Conservation (phyloP, 129 eudicot genomes). For the Flaveria trinervia region DNA sequence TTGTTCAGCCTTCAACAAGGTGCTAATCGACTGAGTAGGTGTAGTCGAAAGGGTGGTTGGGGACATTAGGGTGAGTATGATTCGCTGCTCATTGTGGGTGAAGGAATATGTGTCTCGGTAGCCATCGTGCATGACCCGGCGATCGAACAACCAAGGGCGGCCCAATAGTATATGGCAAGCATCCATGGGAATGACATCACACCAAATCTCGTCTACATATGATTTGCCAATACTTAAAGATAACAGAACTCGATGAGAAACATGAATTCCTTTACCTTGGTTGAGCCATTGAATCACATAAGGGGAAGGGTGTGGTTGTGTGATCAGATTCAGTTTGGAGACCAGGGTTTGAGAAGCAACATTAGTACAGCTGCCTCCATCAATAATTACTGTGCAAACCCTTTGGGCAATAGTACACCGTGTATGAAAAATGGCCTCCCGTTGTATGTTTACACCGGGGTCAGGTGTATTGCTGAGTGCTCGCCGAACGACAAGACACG, state of each 20-base stretch:
- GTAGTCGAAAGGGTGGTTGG: neutral
- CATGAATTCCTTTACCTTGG: neutral
- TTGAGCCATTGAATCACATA: conserved; percentile 10
- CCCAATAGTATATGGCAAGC: too few relatives aligned
- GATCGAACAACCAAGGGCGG: too few relatives aligned
- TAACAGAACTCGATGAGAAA: neutral
- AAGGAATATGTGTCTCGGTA: neutral
- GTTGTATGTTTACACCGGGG: too few relatives aligned
- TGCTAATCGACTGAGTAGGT: neutral
- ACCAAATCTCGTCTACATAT: too few relatives aligned
- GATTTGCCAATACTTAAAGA: neutral
- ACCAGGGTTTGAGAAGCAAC: neutral
- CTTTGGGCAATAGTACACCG: too few relatives aligned
- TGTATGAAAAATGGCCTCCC: too few relatives aligned
- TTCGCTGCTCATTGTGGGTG: neutral
- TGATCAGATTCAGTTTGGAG: neutral
- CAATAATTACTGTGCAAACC: too few relatives aligned
- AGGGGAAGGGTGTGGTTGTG: conserved; percentile 13
- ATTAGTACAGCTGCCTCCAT: too few relatives aligned
- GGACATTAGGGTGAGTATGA: neutral
- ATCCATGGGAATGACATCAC: too few relatives aligned
- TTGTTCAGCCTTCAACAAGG: neutral
- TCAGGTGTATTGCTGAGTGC: too few relatives aligned
- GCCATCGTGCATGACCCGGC: too few relatives aligned
- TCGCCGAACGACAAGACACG: too few relatives aligned